Percentiles rank a stretch among this genome's conserved stretches.
phyloP scores from a whole-genome alignment of 2,329 filamentous ascomycete genomes.

The Trichoderma simmonsii region DNA sequence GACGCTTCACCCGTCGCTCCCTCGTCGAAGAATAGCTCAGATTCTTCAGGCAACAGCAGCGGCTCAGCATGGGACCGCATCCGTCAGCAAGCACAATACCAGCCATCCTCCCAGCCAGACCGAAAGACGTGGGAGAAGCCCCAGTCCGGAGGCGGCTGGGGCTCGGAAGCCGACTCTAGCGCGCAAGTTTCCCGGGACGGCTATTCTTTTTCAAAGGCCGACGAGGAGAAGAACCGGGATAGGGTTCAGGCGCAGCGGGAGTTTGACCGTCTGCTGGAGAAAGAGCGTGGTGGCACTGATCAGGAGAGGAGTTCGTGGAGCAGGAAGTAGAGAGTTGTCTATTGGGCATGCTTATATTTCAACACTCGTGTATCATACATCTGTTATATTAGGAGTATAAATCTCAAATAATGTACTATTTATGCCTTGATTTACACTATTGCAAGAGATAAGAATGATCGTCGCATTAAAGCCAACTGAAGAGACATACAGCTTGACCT shows the following conservation, averaged over 20 bases:
- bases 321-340: slow-evolving; percentile 20
- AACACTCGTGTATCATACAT: not conserved
- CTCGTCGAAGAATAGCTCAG: slow-evolving; percentile 26
- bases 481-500: not conserved
- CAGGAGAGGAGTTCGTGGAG: slow-evolving; percentile 30
- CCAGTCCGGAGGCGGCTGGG: slow-evolving; percentile 20
- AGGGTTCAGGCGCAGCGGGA: slow-evolving; percentile 49
- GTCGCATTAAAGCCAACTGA: not conserved
- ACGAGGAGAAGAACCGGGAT: slow-evolving; percentile 38
- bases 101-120: slow-evolving; percentile 24
- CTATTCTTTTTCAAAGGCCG: slow-evolving; percentile 36
- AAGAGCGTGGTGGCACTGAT: slow-evolving; percentile 37
- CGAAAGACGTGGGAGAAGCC: slow-evolving; percentile 22
- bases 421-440: not conserved
- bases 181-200: slow-evolving; percentile 24
- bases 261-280: slow-evolving; percentile 49
- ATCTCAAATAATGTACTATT: not conserved
- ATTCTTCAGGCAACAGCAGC: slow-evolving; percentile 19
- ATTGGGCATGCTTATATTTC: not conserved
- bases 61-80: slow-evolving; percentile 46
- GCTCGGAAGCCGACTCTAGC: slow-evolving; percentile 27
- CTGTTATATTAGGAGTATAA: not conserved
- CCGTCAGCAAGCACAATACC: slow-evolving; percentile 37
- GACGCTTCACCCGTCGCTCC: slow-evolving; percentile 45
- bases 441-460: not conserved